Conservation (phyloP, 306 rosid genomes). For the Trifolium pratense region DNA sequence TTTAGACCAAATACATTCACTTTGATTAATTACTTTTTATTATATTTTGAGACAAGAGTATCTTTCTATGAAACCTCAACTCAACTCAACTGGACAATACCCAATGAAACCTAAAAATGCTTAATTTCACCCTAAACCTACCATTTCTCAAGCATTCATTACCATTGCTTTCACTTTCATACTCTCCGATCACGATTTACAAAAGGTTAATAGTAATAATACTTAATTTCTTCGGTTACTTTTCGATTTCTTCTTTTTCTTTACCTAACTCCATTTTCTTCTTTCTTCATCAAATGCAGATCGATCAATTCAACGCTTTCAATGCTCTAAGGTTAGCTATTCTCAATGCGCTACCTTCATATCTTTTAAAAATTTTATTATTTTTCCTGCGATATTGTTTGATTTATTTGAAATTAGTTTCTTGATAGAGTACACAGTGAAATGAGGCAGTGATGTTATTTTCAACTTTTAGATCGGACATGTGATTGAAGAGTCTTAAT, state of each 20-base stretch:
- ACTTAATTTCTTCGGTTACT: background rate
- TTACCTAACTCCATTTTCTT: background rate
- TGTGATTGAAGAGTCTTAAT: background rate
- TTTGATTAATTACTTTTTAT: too few species aligned
- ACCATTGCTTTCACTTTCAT: too few species aligned
- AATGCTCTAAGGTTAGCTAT: background rate
- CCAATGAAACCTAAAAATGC: background rate
- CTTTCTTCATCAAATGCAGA: background rate
- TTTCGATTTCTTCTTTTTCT: background rate
- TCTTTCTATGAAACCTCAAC: too few species aligned
- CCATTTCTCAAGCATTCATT: background rate
- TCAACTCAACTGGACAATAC: background rate
- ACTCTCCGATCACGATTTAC: background rate
- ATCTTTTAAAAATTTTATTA: background rate
- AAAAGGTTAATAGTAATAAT: background rate
- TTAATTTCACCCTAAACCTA: background rate
- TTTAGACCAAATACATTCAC: too few species aligned
- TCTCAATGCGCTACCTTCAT: background rate
- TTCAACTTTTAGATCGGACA: slow-evolving; percentile 5
- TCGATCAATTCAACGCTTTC: background rate
- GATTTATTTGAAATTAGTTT: background rate
- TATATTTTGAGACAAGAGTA: too few species aligned
- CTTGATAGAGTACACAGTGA: background rate
- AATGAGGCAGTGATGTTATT: slow-evolving; percentile 39
- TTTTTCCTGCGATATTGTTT: background rate